Evolutionary conservation across 805 yeast genomes (phyloP).

Genomic region (Pachysolen tannophilus): DNA sequence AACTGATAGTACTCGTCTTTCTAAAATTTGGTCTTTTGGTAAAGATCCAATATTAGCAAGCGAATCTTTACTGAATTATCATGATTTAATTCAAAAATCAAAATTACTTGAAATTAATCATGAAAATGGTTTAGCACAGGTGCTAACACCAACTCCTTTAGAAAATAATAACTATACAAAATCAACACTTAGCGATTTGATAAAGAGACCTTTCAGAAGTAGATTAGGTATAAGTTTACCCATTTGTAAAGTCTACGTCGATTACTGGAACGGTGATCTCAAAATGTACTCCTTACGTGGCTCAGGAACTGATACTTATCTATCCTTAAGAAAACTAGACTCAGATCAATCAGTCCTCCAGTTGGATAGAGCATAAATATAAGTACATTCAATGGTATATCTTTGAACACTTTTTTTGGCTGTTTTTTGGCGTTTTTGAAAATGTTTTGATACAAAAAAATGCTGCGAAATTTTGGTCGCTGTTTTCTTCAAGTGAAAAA

Average conservation of each 20-base stretch:
- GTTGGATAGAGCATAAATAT: constrained; percentile 57
- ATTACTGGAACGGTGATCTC: constrained; percentile 92
- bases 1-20: constrained; percentile 46
- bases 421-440: constrained; percentile 13
- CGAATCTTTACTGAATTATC: constrained; percentile 56
- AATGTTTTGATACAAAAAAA: no score
- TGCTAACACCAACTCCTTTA: constrained; percentile 8
- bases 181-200: constrained; percentile 55
- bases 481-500: no score
- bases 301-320: constrained; percentile 82
- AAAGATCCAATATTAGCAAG: constrained; percentile 55
- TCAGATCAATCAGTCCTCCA: constrained; percentile 53
- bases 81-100: constrained; percentile 29
- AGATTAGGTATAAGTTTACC: constrained; percentile 87
- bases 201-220: constrained; percentile 64
- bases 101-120: constrained; percentile 3
- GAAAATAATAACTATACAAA: constrained; percentile 20
- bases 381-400: constrained; percentile 11
- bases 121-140: neutral
- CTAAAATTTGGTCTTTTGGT: constrained; percentile 82
- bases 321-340: constrained; percentile 75
- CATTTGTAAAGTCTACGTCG: constrained; percentile 87
- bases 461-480: no score
- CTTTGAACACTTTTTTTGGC: constrained; percentile 26
- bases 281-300: constrained; percentile 82